phyloP scores from a whole-genome alignment of 2,329 filamentous ascomycete genomes.

The Colletotrichum liaoningense region DNA sequence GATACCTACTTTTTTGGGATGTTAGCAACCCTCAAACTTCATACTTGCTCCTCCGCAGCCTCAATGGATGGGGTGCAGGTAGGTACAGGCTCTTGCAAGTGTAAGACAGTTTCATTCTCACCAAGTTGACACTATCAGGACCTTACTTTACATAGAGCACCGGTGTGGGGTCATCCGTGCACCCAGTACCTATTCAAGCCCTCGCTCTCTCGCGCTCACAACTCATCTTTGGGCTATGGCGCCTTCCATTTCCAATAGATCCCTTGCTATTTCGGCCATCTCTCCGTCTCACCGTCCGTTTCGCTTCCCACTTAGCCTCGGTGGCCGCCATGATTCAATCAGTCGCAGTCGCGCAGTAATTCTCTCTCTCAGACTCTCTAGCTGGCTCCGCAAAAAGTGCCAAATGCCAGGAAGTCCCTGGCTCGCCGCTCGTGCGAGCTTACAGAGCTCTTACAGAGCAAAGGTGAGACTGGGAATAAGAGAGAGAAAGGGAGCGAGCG shows the following conservation, averaged over 20 bases:
- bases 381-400: not conserved
- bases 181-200: not conserved
- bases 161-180: too few species aligned
- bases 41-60: too few species aligned
- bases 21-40: too few species aligned
- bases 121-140: too few species aligned
- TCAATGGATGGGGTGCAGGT: too few species aligned
- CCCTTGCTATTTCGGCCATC: not conserved
- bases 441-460: slow-evolving; percentile 1
- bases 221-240: not conserved
- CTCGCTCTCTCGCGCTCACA: not conserved
- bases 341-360: not conserved
- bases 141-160: not conserved
- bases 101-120: too few species aligned
- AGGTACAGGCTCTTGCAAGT: too few species aligned
- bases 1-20: too few species aligned
- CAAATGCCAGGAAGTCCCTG: not conserved
- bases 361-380: not conserved
- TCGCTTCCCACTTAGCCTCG: slow-evolving; percentile 1
- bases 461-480: not conserved
- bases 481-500: not conserved
- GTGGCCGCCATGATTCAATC: not conserved
- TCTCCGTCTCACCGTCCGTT: slow-evolving; percentile 1
- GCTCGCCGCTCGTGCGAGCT: not conserved
- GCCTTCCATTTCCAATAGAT: not conserved